Evolutionary conservation across 75 land plant genomes (phyloP).

Genomic region (Selaginella tamariscina): DNA sequence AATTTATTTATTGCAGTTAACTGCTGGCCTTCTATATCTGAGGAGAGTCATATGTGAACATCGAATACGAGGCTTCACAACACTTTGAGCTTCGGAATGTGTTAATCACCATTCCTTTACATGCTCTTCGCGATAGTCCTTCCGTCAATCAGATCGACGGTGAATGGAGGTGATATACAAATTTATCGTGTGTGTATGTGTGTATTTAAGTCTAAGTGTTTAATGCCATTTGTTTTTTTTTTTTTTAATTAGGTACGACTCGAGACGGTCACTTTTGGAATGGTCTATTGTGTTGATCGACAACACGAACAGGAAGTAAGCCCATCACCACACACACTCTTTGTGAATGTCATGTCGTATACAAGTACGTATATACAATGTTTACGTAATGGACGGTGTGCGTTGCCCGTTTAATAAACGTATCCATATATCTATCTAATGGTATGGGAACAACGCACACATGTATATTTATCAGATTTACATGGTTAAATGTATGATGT

Average conservation of each 20-base stretch:
- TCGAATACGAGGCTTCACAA: conserved; percentile 86
- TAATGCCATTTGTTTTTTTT: background rate
- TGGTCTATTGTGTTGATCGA: conserved; percentile 90
- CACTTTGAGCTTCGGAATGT: conserved; percentile 92
- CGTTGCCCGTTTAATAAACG: too few species aligned
- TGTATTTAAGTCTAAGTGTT: conserved; percentile 1
- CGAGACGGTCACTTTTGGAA: conserved; percentile 67
- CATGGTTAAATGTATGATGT: background rate
- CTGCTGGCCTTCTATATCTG: conserved; percentile 99
- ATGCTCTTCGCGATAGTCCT: conserved; percentile 84
- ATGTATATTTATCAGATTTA: too few species aligned
- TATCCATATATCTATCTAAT: background rate
- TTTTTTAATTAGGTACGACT: conserved; percentile 59
- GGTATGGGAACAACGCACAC: background rate
- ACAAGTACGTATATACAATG: too few species aligned
- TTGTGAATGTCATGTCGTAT: too few species aligned
- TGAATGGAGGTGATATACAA: conserved; percentile 74
- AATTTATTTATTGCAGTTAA: conserved; percentile 60
- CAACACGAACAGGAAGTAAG: conserved; percentile 73
- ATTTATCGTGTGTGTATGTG: background rate
- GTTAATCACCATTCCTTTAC: conserved; percentile 76
- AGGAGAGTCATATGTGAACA: conserved; percentile 88
- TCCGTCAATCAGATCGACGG: conserved; percentile 86
- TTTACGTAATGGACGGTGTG: too few species aligned
- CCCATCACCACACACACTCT: too few species aligned